Base-by-base conservation (phyloP, 257 asterid genomes). In the Solanum chilense region DNA sequence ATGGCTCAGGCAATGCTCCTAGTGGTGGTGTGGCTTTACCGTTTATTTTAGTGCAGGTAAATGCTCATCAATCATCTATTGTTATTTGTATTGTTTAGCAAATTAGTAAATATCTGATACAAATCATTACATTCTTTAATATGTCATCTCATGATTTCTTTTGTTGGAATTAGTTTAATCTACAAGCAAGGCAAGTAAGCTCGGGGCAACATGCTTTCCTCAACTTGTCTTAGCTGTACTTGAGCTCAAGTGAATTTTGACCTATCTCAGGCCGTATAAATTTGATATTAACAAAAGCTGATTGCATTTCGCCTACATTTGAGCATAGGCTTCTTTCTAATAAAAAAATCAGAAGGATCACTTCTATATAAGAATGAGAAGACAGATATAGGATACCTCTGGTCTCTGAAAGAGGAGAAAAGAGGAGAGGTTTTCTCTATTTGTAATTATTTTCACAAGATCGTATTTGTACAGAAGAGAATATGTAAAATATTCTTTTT, bases 1-100 rank as follows among this genome's bases (percentile, higher is more conserved):
- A 93, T 88, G 94, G 98, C 81, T 92, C 96, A 9, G 99, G 99
- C 92, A 93, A 94, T 92, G 91, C 95, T 90, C 99, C 99, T 44
- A 93, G 93, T 88, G 99, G 99, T 88, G 99, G 98, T 85, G 98
- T 97, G 87, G 98, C 98, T 89, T 90, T 97, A 90, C 99, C 99
- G 84, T 97, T 97, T 89, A 97, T 97, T 89, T 89, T 97, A 93
- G 99, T 97, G 88, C 99, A 97, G 99, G 99, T 95, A 90, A 14
- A 88, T 83, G 86, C 58, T 56, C 84, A 78, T 15, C 80, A 81
- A 56, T 85, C 80, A 12, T 86, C 86, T 12, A 16, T 47, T 68
- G 27, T 68, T 41, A 52, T 58, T 66, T 45, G 39, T 23, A 87
- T 81, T 81, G 69, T 31, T 27, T 49, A 49, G 20, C 29, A 49